These are phyloP conservation scores for Fonsecaea monophora DNA, from an alignment of 2,329 filamentous ascomycete genomes.

Conservation along the genomic window DNA sequence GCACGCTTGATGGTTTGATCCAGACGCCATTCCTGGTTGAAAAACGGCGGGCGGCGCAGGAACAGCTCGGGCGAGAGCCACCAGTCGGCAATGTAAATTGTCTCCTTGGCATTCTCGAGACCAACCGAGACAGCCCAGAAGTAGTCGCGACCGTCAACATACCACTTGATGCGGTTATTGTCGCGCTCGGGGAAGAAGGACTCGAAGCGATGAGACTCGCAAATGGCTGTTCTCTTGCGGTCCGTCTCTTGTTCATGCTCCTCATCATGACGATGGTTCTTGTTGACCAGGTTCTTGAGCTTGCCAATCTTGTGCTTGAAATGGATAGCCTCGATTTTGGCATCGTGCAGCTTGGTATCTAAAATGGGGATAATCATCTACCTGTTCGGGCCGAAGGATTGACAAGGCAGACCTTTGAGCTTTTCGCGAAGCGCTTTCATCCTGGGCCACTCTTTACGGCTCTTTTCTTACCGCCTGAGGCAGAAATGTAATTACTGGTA, in stretches of 20 bases:
- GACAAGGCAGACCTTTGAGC: slow-evolving; percentile 36
- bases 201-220: slow-evolving; percentile 79
- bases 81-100: slow-evolving; percentile 97
- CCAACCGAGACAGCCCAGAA: slow-evolving; percentile 92
- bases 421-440: slow-evolving; percentile 40
- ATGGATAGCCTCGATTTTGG: slow-evolving; percentile 62
- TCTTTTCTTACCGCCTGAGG: neutral
- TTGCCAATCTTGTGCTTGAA: slow-evolving; percentile 70
- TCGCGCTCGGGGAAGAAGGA: slow-evolving; percentile 89
- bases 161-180: slow-evolving; percentile 92
- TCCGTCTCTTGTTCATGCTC: slow-evolving; percentile 86
- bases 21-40: slow-evolving; percentile 83
- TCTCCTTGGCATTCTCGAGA: slow-evolving; percentile 86
- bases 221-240: slow-evolving; percentile 74
- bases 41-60: slow-evolving; percentile 80
- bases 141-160: slow-evolving; percentile 93
- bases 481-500: slow-evolving; percentile 1
- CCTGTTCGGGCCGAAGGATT: slow-evolving; percentile 2
- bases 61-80: slow-evolving; percentile 80
- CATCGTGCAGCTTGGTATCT: slow-evolving; percentile 50
- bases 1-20: slow-evolving; percentile 86
- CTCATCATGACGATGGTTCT: slow-evolving; percentile 91
- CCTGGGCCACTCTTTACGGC: slow-evolving; percentile 9
- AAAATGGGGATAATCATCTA: slow-evolving; percentile 21
- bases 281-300: slow-evolving; percentile 74